These are phyloP conservation scores for Euphrasia arctica DNA, from an alignment of 305 asterid species.

Conservation along the genomic window DNA sequence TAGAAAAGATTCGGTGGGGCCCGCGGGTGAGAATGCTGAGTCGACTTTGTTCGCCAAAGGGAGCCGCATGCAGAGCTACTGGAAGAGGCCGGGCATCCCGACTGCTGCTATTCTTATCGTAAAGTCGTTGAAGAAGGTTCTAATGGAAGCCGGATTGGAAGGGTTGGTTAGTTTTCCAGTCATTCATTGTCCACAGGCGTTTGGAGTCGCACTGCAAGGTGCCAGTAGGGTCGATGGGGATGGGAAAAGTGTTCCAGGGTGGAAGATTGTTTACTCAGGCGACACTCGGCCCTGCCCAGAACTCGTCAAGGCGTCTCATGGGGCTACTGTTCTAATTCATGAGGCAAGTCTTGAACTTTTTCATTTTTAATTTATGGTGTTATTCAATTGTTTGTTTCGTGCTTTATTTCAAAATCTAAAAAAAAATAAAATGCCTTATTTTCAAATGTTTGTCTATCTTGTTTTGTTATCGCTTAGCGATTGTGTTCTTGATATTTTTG, in stretches of 20 bases:
- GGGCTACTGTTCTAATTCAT: slow-evolving; percentile 85
- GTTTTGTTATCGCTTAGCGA: neutral
- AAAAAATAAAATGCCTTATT: neutral
- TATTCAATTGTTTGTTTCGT: too few species aligned
- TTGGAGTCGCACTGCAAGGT: slow-evolving; percentile 63
- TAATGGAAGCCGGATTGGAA: slow-evolving; percentile 72
- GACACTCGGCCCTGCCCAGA: slow-evolving; percentile 95
- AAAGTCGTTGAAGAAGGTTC: slow-evolving; percentile 45
- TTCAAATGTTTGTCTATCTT: neutral
- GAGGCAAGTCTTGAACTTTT: slow-evolving; percentile 46
- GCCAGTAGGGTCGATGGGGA: slow-evolving; percentile 42
- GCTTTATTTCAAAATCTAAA: too few species aligned
- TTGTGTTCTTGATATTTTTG: too few species aligned
- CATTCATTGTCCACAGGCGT: slow-evolving; percentile 83
- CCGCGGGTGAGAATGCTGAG: slow-evolving; percentile 18
- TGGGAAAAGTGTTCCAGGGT: slow-evolving; percentile 75
- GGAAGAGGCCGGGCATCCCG: slow-evolving; percentile 52
- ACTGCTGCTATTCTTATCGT: slow-evolving; percentile 41
- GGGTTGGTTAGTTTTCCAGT: slow-evolving; percentile 73
- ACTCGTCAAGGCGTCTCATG: slow-evolving; percentile 58
- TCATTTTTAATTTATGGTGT: neutral
- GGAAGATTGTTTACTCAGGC: slow-evolving; percentile 94
- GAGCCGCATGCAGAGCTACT: slow-evolving; percentile 68
- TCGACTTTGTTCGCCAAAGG: slow-evolving; percentile 56
- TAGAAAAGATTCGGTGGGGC: neutral